A percentile compares a stretch with the other conserved stretches of the same genome.
These are phyloP conservation scores for Gardenia jasminoides DNA, from an alignment of 257 asterid species.

Conservation along the genomic window DNA sequence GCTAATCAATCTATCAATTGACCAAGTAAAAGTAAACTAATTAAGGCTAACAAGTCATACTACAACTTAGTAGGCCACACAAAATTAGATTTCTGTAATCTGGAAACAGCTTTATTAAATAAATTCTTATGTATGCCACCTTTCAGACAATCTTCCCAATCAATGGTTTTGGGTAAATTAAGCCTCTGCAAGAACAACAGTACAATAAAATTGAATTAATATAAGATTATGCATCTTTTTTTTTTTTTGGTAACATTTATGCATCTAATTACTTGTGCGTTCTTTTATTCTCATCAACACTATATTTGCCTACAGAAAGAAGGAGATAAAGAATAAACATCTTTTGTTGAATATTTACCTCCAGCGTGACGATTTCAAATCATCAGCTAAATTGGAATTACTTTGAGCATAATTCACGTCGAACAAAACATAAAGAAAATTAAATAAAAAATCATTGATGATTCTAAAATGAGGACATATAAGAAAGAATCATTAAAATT, in stretches of 20 bases:
- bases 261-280: background rate
- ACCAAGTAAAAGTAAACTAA: background rate
- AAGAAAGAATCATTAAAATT: too few relatives aligned
- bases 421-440: background rate
- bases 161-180: background rate
- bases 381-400: background rate
- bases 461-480: too few relatives aligned
- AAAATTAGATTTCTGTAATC: background rate
- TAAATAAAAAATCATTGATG: background rate
- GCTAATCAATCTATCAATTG: background rate
- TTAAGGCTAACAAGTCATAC: background rate
- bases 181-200: too few relatives aligned
- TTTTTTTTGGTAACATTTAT: too few relatives aligned
- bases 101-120: background rate
- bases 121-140: background rate
- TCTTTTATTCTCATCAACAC: background rate
- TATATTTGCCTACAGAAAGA: background rate
- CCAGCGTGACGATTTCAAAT: background rate
- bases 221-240: background rate
- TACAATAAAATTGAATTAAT: too few relatives aligned
- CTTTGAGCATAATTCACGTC: background rate
- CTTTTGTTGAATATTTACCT: background rate
- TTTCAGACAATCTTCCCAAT: background rate
- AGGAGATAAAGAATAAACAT: background rate
- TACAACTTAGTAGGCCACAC: background rate